Evolutionary conservation across 768 basidiomycete species (phyloP).

Genomic region (Leucocoprinus birnbaumii): DNA sequence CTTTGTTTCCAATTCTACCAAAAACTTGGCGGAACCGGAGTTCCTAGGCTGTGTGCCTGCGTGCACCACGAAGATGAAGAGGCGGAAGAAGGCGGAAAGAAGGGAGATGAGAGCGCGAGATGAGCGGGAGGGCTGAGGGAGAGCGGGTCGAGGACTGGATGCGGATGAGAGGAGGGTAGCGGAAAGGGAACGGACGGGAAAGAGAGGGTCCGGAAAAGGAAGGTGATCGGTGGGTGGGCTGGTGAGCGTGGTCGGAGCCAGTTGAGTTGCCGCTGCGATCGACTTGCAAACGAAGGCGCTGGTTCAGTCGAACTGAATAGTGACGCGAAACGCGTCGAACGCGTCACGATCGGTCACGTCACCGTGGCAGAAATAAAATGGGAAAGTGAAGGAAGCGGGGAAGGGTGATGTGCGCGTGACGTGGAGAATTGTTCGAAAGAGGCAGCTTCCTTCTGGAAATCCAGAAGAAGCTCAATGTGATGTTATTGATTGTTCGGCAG

Average conservation of each 20-base stretch:
- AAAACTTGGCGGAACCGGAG: slow-evolving; percentile 4
- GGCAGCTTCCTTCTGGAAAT: slow-evolving; percentile 26
- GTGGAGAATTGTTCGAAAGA: slow-evolving; percentile 6
- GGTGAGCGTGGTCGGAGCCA: slow-evolving; percentile 5
- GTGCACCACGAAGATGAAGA: neutral
- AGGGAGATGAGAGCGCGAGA: slow-evolving; percentile 3
- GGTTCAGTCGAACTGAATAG: slow-evolving; percentile 12
- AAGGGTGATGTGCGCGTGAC: slow-evolving; percentile 13
- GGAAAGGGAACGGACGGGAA: slow-evolving; percentile 16
- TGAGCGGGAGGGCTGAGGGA: slow-evolving; percentile 3
- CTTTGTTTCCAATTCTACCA: neutral
- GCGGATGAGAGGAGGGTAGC: slow-evolving; percentile 18
- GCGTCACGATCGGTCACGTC: slow-evolving; percentile 13
- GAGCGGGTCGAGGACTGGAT: slow-evolving; percentile 14
- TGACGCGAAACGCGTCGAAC: slow-evolving; percentile 13
- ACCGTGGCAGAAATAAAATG: slow-evolving; percentile 9
- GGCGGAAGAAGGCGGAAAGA: slow-evolving; percentile 11
- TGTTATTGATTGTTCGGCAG: slow-evolving; percentile 29
- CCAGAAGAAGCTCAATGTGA: slow-evolving; percentile 25
- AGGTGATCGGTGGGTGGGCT: slow-evolving; percentile 7
- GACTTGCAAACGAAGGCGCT: slow-evolving; percentile 10
- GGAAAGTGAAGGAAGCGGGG: slow-evolving; percentile 12
- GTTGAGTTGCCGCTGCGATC: slow-evolving; percentile 13
- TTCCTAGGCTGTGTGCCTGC: neutral
- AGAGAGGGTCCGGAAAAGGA: slow-evolving; percentile 6